phyloP scores from a whole-genome alignment of 2,329 filamentous ascomycete species.

The Alternaria sp. region DNA sequence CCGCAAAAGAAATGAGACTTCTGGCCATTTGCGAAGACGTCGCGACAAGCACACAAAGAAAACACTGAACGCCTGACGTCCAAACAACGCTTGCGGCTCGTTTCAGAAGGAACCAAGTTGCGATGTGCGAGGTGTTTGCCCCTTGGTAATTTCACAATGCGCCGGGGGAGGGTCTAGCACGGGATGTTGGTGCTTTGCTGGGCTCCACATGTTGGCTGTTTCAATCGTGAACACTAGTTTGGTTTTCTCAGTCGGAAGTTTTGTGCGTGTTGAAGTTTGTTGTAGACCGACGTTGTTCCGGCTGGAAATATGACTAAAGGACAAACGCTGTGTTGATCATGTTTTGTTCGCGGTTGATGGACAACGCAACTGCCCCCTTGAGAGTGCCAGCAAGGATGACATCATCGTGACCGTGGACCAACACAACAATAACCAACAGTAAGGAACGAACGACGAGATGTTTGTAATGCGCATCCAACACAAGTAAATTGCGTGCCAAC shows the following conservation, averaged over 20 bases:
- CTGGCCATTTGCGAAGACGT: background rate
- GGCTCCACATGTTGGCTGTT: background rate
- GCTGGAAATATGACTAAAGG: background rate
- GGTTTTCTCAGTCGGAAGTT: background rate
- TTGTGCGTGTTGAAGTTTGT: background rate
- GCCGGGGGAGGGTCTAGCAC: background rate
- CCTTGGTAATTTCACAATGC: background rate
- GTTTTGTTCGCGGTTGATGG: background rate
- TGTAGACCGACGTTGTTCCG: background rate
- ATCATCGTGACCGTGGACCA: slow-evolving; percentile 1
- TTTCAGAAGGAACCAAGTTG: background rate
- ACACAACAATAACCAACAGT: background rate
- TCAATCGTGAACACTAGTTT: background rate
- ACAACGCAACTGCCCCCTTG: background rate
- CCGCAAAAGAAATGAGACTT: background rate
- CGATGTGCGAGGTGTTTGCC: background rate
- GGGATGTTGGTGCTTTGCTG: background rate
- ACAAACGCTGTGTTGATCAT: background rate
- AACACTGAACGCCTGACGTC: background rate
- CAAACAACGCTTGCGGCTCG: background rate
- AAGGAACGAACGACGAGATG: background rate
- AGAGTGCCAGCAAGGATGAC: background rate
- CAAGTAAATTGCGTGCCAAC: background rate
- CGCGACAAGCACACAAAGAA: background rate
- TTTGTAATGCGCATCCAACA: background rate